These are phyloP conservation scores for Hypoxylon sp. DNA, from an alignment of 2,329 filamentous ascomycete species.

Conservation along the genomic window DNA sequence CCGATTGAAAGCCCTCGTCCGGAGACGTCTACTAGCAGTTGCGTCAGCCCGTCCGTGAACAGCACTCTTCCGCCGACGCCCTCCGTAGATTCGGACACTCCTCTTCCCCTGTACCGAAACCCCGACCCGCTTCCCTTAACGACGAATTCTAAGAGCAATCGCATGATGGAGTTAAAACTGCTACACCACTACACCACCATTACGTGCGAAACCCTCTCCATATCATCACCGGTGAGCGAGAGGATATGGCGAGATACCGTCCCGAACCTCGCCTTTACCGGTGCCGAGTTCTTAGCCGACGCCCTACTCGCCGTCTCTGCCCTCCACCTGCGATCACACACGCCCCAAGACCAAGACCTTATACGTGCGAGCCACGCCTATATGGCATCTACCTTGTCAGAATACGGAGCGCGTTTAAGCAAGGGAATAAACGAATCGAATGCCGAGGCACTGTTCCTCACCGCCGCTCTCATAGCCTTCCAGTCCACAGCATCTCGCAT, in stretches of 20 bases:
- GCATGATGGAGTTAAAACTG: conserved; percentile 67
- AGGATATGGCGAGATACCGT: conserved; percentile 68
- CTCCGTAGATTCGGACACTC: conserved; percentile 42
- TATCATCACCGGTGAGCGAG: conserved; percentile 59
- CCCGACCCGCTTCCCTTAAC: conserved; percentile 47
- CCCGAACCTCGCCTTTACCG: conserved; percentile 67
- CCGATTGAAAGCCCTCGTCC: conserved; percentile 48
- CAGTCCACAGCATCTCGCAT: conserved; percentile 70
- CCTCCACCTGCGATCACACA: conserved; percentile 64
- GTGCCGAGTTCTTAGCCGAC: conserved; percentile 66
- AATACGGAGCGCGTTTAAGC: conserved; percentile 65
- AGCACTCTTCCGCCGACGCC: conserved; percentile 41
- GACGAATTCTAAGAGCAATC: conserved; percentile 50
- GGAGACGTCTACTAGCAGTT: conserved; percentile 41
- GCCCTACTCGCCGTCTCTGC: conserved; percentile 70
- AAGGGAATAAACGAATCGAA: conserved; percentile 65
- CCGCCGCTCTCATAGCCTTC: conserved; percentile 70
- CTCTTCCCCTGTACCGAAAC: conserved; percentile 46
- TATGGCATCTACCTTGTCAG: conserved; percentile 68
- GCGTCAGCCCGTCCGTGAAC: conserved; percentile 39
- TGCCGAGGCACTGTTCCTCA: conserved; percentile 69
- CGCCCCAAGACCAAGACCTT: conserved; percentile 66
- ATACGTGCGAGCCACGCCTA: conserved; percentile 70
- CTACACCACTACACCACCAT: conserved; percentile 71
- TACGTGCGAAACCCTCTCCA: conserved; percentile 67